Base-by-base conservation (phyloP, 352 stramenopile species). In the Pythium myriotylum region DNA sequence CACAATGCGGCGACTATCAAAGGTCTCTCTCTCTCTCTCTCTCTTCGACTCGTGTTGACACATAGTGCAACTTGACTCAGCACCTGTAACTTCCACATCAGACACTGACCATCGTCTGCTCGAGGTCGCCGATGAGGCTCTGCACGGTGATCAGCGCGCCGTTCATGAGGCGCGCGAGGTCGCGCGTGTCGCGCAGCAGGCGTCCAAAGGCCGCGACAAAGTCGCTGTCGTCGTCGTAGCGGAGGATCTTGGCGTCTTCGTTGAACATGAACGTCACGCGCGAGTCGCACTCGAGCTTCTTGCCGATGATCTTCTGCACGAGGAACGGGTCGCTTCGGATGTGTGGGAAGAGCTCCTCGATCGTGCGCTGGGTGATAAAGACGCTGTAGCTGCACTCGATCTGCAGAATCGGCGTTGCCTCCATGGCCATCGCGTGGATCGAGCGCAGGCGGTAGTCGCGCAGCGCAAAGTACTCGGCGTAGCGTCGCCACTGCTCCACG, bases 141-240 rank as follows among this genome's bases (percentile, higher is more conserved):
- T 59, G 49, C 35, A 52, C 46, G 3, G 20, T 23, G 19, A 65
- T 65, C 16, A 42, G 32, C 9, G 58, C 58, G 19, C 26, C 16
- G 7, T 51, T 3, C 58, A 65, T 65, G 49, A 65, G 58, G 9
- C 33, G 7, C 35, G 46, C 26, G 24, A 65, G 41, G 8, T 50
- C 13, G n/a, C 23, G 26, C 14, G 46, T 32, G 19, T 59, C 24
- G n/a, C 41, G 22, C 24, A 59, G 10, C 9, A 57, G 13, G 14
- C 20, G 14, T 26, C 33, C 17, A 51, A 65, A 65, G 10, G 58
- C 58, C n/a, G 52, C 53, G 35, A 73, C 52, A 57, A 73, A 69
- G 46, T 73, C 66, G 45, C 57, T 70, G 20, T 62, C 42, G 42
- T 70, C 67, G 48, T 67, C 60, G 47, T 74, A 67, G 3, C 61